Evolutionary conservation across 1,139 yeast genomes (phyloP), one percentile per base, ranked within the genome.

Genomic region (Kurtzmaniella quercitrusa): DNA sequence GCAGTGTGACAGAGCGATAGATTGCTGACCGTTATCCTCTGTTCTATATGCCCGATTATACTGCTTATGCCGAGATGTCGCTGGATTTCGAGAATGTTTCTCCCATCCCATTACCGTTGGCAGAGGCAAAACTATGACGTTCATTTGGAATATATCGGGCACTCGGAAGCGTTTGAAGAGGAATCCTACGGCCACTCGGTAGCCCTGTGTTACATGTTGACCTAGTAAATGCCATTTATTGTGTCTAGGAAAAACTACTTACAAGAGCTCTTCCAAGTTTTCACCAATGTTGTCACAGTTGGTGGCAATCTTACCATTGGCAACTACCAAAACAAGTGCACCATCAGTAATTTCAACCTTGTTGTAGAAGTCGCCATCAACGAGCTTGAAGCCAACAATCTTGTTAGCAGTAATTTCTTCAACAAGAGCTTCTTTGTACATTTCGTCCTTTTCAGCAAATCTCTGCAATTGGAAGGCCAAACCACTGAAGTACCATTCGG

Each of bases 41-140:
- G 16, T 81, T 80, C 59, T 81, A 81, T 59, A 67, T 81, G 52
- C 87, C 87, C 3, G 87, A 81, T 58, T 81, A 81, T 56, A 81
- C 87, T 21, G 87, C 87, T 3, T 81, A 81, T 55, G 83, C 87
- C n/a, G 87, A 81, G 59, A 81, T 81, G 85, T 66, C 81, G 54
- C 77, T 85, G 12, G 68, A 80, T 44, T 81, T 81, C 65, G 81
- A 81, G 65, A 81, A 81, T 59, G 80, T 81, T 57, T 77, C 84
- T 1, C 85, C 86, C 7, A 79, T 81, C 45, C 87, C 87, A 1
- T 85, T 80, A 10, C 86, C 86, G 1, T 66, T 81, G 52, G 75
- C 71, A 48, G 85, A 81, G 52, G 66, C 73, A 17, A 85, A 75
- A 79, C 52, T 81, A 81, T 61, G 78, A 77, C 47, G 72, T 81